Conservation (phyloP, 257 asterid genomes). For the Agastache rugosa region DNA sequence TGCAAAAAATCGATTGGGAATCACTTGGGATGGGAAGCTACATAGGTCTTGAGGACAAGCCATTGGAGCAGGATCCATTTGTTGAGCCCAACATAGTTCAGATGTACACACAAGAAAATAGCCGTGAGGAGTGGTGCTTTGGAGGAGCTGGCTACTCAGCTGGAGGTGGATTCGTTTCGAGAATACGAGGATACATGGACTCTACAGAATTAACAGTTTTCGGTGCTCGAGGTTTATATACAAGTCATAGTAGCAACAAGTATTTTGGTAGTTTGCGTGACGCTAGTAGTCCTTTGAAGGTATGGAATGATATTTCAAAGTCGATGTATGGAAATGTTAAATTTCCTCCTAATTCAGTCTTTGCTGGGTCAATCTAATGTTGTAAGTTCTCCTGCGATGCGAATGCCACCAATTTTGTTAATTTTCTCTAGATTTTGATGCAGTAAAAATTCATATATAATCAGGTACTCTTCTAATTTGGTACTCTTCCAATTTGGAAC, state of each 20-base stretch:
- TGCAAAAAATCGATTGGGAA: slow-evolving; percentile 75
- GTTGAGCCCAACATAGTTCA: slow-evolving; percentile 34
- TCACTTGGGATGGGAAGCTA: slow-evolving; percentile 59
- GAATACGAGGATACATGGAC: slow-evolving; percentile 61
- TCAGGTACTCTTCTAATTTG: too few species aligned
- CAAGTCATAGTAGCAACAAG: slow-evolving; percentile 37
- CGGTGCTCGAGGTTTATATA: slow-evolving; percentile 70
- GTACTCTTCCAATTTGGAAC: too few species aligned
- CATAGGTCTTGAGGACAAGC: slow-evolving; percentile 38
- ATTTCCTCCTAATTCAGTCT: slow-evolving; percentile 38
- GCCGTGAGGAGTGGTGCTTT: slow-evolving; percentile 33
- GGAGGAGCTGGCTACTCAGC: slow-evolving; percentile 43
- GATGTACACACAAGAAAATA: slow-evolving; percentile 35
- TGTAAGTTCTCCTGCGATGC: neutral
- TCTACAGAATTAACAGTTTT: slow-evolving; percentile 60
- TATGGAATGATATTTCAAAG: slow-evolving; percentile 60
- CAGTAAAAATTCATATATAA: too few species aligned
- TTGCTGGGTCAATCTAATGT: slow-evolving; percentile 33
- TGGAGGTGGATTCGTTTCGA: slow-evolving; percentile 60
- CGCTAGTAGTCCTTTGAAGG: slow-evolving; percentile 54
- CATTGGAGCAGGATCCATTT: slow-evolving; percentile 32
- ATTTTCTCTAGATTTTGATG: too few species aligned
- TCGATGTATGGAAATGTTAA: slow-evolving; percentile 42
- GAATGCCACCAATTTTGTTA: slow-evolving; percentile 31
- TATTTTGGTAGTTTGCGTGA: slow-evolving; percentile 37